Evolutionary conservation across 1,284 basidiomycete species (phyloP), one percentile per base, ranked within the genome.

Genomic region (Ustilago esculenta): DNA sequence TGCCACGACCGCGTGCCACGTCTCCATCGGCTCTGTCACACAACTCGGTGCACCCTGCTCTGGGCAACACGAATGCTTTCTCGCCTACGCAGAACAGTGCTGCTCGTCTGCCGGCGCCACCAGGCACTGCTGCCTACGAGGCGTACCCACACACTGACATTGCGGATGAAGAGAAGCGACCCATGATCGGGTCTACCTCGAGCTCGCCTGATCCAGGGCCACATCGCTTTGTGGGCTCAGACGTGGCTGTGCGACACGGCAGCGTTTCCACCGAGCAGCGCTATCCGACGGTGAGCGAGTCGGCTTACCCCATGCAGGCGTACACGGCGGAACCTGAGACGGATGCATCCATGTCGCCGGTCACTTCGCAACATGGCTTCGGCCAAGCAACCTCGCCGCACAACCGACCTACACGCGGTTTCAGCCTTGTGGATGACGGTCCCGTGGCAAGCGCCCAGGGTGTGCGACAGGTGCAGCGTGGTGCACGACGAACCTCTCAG

Each of bases 341-440:
- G 42, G 58, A 59, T 20, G 20, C 33, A 4, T 56, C 61, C 12
- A 27, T 52, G 25, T 46, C 68, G 23, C 56, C 44, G 5, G 24
- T 41, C 29, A 5, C 25, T 3, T 36, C 50, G 29, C 45, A 57
- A 30, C 54, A 32, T 32, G 49, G 32, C 44, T 50, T 37, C 24
- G 20, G 12, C 25, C 29, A 50, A 27, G 33, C 51, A 1, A 41
- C 48, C 17, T 24, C 41, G 42, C 59, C 48, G 46, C 63, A 52
- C 25, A 53, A 44, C 37, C 55, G 71, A 32, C 54, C 64, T 35
- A 57, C 44, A 27, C 63, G 64, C 32, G 77, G 80, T 21, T 75
- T 81, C 61, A 76, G 71, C 37, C 52, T 81, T 25, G 76, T 79
- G 20, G 80, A 81, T 36, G 80, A 81, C 34, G 80, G 80, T 2